Evolutionary conservation across 2,329 filamentous ascomycete genomes (phyloP).

Genomic region (Karstenula rhodostoma): DNA sequence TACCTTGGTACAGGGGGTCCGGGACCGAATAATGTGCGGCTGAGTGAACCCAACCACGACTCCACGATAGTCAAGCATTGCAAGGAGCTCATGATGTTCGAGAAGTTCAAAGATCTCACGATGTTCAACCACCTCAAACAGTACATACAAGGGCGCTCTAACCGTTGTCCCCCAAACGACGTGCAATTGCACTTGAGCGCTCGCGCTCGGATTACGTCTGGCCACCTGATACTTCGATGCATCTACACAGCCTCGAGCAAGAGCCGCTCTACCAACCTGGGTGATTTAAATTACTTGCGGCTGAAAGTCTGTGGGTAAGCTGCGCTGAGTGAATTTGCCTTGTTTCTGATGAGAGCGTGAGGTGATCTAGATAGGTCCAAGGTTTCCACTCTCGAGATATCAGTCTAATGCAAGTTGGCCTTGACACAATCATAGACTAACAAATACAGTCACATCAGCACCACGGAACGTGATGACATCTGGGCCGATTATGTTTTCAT

Average conservation of each 20-base stretch:
- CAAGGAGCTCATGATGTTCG: background rate
- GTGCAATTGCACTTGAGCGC: background rate
- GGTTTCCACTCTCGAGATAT: no score
- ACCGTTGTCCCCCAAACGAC: background rate
- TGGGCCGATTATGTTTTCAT: conserved; percentile 1
- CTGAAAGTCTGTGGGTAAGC: conserved; percentile 1
- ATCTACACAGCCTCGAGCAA: background rate
- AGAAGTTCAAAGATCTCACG: background rate
- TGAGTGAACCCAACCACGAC: no score
- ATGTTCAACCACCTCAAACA: background rate
- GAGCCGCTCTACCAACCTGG: background rate
- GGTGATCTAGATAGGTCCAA: background rate
- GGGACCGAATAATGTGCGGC: no score
- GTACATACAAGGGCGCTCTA: no score
- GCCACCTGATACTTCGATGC: conserved; percentile 4
- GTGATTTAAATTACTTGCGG: background rate
- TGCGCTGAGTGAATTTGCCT: background rate
- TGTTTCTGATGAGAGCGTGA: background rate
- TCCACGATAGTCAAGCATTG: no score
- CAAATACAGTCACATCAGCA: background rate
- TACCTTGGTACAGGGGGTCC: no score
- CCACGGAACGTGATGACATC: background rate
- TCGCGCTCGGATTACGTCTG: conserved; percentile 9
- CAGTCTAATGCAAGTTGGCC: no score
- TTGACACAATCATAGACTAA: background rate